phyloP scores from a whole-genome alignment of 2,329 filamentous ascomycete genomes.

The Colletotrichum truncatum region DNA sequence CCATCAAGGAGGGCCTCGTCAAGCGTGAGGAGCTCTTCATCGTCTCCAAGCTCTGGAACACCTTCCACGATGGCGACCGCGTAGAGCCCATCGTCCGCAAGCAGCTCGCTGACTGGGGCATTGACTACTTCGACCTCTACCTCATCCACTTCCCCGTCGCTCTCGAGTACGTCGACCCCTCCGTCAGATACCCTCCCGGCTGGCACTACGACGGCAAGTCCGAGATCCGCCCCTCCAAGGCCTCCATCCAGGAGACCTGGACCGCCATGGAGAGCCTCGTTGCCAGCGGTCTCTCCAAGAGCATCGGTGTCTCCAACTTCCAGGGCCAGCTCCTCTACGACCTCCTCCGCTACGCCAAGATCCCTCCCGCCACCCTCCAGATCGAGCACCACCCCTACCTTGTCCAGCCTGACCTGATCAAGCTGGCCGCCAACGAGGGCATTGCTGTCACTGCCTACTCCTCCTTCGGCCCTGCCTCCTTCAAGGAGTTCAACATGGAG shows the following conservation, averaged over 20 bases:
- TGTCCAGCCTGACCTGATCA: constrained; percentile 76
- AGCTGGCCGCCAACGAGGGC: constrained; percentile 74
- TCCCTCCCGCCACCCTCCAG: constrained; percentile 81
- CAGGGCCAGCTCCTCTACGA: constrained; percentile 81
- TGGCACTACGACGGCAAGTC: constrained; percentile 74
- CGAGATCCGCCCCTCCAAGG: constrained; percentile 71
- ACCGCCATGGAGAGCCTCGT: constrained; percentile 81
- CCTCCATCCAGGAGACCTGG: constrained; percentile 85
- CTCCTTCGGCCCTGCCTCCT: constrained; percentile 82
- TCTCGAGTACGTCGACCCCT: constrained; percentile 85
- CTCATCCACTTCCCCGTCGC: constrained; percentile 90
- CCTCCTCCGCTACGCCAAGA: constrained; percentile 78
- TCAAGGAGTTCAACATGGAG: constrained; percentile 80
- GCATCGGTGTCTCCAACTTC: constrained; percentile 88
- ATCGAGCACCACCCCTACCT: constrained; percentile 93
- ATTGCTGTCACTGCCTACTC: constrained; percentile 86
- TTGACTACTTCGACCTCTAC: constrained; percentile 93
- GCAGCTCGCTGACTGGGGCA: constrained; percentile 82
- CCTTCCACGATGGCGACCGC: constrained; percentile 83
- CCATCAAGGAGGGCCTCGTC: constrained; percentile 83
- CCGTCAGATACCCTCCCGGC: constrained; percentile 80
- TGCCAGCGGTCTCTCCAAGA: constrained; percentile 72
- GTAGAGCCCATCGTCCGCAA: constrained; percentile 80
- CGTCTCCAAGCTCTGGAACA: constrained; percentile 93
- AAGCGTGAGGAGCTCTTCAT: constrained; percentile 91